A percentile compares a stretch with the other conserved stretches of the same genome.
Conservation (phyloP, 129 eudicot species). For the Calendula officinalis region DNA sequence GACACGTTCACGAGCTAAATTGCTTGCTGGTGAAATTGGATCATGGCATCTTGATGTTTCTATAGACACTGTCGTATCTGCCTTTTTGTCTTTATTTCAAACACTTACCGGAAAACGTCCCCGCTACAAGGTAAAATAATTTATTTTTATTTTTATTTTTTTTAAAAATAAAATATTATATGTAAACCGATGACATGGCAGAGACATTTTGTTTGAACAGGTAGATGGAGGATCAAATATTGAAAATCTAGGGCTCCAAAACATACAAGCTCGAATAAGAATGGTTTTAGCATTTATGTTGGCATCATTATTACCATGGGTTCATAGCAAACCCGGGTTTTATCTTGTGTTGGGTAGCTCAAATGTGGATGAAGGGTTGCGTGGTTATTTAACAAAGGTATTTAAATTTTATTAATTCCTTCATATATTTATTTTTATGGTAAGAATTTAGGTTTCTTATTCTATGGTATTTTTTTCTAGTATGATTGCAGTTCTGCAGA, state of each 20-base stretch:
- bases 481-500: slow-evolving; percentile 99
- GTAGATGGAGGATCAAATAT: slow-evolving; percentile 92
- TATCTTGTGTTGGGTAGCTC: slow-evolving; percentile 97
- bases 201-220: slow-evolving; percentile 29
- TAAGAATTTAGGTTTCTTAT: not conserved
- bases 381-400: slow-evolving; percentile 98
- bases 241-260: slow-evolving; percentile 93
- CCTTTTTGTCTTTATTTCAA: slow-evolving; percentile 75
- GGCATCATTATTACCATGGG: slow-evolving; percentile 97
- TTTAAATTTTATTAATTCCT: not conserved
- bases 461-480: slow-evolving; percentile 33
- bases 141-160: not conserved
- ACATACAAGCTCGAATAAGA: slow-evolving; percentile 96
- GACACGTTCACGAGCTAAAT: slow-evolving; percentile 73
- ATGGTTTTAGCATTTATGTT: slow-evolving; percentile 97
- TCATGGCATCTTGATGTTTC: slow-evolving; percentile 95
- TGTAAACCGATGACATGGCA: too few relatives aligned
- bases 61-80: slow-evolving; percentile 79
- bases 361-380: slow-evolving; percentile 95
- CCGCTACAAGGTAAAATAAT: slow-evolving; percentile 65
- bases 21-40: slow-evolving; percentile 88
- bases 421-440: not conserved
- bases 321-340: slow-evolving; percentile 91
- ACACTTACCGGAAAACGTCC: slow-evolving; percentile 89
- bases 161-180: too few relatives aligned